phyloP scores from a whole-genome alignment of 768 basidiomycete species.

The Leccinellum luteum region DNA sequence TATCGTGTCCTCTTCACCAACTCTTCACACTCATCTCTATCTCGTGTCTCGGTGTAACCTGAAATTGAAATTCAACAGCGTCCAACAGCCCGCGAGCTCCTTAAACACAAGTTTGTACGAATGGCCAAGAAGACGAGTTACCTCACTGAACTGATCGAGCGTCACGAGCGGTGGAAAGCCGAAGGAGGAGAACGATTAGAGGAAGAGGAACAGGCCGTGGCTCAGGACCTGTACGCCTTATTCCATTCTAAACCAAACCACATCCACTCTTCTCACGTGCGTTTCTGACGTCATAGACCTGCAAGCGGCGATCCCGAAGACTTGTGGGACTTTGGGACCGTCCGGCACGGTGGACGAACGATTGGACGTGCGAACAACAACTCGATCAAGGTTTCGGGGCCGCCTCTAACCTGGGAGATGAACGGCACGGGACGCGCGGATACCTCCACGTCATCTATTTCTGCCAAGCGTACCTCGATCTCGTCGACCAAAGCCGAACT shows the following conservation, averaged over 20 bases:
- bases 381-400: conserved; percentile 58
- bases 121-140: conserved; percentile 95
- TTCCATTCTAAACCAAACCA: background rate
- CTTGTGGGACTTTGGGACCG: conserved; percentile 97
- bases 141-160: conserved; percentile 92
- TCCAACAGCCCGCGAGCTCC: conserved; percentile 89
- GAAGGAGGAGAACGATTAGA: conserved; percentile 47
- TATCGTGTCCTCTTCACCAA: too few relatives aligned
- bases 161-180: conserved; percentile 89
- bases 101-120: conserved; percentile 95
- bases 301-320: conserved; percentile 67
- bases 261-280: background rate
- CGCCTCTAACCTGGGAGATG: conserved; percentile 80
- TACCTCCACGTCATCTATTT: conserved; percentile 33
- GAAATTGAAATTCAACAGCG: conserved; percentile 56
- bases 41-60: conserved; percentile 13
- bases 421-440: conserved; percentile 47
- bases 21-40: background rate
- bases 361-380: conserved; percentile 64
- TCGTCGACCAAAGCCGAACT: conserved; percentile 59
- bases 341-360: conserved; percentile 72
- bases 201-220: conserved; percentile 46
- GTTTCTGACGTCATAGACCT: conserved; percentile 36
- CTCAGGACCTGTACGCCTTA: conserved; percentile 63
- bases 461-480: conserved; percentile 30